Evolutionary conservation across 768 basidiomycete genomes (phyloP).

Genomic region (Termitomyces bulborhizus): DNA sequence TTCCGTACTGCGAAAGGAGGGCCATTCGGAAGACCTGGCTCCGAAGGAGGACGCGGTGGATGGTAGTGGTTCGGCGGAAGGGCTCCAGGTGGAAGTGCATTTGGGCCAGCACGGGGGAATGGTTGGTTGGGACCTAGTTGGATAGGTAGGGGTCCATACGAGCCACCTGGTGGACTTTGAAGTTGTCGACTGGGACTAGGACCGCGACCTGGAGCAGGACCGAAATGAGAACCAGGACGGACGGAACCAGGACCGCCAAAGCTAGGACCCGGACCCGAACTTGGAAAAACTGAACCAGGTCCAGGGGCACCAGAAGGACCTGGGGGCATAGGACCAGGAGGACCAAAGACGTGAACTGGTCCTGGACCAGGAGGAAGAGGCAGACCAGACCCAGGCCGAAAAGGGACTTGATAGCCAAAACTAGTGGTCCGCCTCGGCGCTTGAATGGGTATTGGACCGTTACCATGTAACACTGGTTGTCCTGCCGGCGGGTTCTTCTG

Average conservation of each 20-base stretch:
- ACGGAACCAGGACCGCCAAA: neutral
- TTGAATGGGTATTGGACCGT: conserved; percentile 2
- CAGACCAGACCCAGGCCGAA: neutral
- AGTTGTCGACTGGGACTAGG: conserved; percentile 10
- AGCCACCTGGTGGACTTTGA: conserved; percentile 2
- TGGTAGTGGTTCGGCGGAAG: conserved; percentile 19
- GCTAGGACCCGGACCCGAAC: neutral
- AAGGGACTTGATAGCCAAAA: neutral
- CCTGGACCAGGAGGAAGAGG: neutral
- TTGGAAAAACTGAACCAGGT: neutral
- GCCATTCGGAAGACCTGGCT: conserved; percentile 29
- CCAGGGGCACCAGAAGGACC: neutral
- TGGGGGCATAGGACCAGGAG: neutral
- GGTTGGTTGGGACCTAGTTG: conserved; percentile 13
- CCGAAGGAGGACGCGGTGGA: conserved; percentile 39
- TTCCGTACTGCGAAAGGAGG: conserved; percentile 36
- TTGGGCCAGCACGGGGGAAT: conserved; percentile 12
- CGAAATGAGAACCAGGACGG: neutral
- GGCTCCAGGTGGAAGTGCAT: conserved; percentile 9
- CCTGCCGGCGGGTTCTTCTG: conserved; percentile 17
- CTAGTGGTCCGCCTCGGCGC: conserved; percentile 2
- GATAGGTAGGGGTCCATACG: conserved; percentile 14
- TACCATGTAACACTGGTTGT: conserved; percentile 25
- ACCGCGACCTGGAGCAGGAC: conserved; percentile 9
- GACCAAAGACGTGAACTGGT: neutral